phyloP scores from a whole-genome alignment of 1,284 basidiomycete genomes.

The Trichosporon faecale region DNA sequence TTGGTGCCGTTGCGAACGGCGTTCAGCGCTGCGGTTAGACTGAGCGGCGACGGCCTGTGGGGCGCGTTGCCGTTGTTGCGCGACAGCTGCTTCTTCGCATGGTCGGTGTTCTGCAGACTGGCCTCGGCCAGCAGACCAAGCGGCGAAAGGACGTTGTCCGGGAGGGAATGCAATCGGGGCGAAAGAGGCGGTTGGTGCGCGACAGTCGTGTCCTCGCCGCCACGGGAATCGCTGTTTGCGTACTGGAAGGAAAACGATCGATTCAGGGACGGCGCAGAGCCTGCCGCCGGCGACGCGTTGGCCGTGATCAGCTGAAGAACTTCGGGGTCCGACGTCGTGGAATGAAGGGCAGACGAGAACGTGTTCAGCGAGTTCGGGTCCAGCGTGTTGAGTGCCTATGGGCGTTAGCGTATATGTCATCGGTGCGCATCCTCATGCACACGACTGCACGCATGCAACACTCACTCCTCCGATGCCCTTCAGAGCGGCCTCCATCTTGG shows the following conservation, averaged over 20 bases:
- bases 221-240: slow-evolving; percentile 1
- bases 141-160: slow-evolving; percentile 86
- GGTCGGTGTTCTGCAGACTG: slow-evolving; percentile 73
- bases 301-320: slow-evolving; percentile 78
- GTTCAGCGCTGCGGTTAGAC: slow-evolving; percentile 22
- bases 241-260: slow-evolving; percentile 13
- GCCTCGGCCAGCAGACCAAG: slow-evolving; percentile 87
- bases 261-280: slow-evolving; percentile 34
- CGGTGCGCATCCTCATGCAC: background rate
- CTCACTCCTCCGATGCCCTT: slow-evolving; percentile 55
- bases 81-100: slow-evolving; percentile 29
- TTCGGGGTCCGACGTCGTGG: slow-evolving; percentile 54
- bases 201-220: slow-evolving; percentile 17
- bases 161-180: slow-evolving; percentile 80
- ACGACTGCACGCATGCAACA: slow-evolving; percentile 2
- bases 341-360: slow-evolving; percentile 44
- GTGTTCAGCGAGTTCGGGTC: slow-evolving; percentile 58
- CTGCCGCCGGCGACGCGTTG: slow-evolving; percentile 53
- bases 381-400: slow-evolving; percentile 64
- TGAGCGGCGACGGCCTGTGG: slow-evolving; percentile 37
- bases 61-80: slow-evolving; percentile 27
- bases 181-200: slow-evolving; percentile 53
- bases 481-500: slow-evolving; percentile 88
- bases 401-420: slow-evolving; percentile 5
- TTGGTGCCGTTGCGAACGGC: slow-evolving; percentile 23